These are phyloP conservation scores for Fusarium sp. DNA, from an alignment of 2,329 filamentous ascomycete genomes.

Conservation along the genomic window DNA sequence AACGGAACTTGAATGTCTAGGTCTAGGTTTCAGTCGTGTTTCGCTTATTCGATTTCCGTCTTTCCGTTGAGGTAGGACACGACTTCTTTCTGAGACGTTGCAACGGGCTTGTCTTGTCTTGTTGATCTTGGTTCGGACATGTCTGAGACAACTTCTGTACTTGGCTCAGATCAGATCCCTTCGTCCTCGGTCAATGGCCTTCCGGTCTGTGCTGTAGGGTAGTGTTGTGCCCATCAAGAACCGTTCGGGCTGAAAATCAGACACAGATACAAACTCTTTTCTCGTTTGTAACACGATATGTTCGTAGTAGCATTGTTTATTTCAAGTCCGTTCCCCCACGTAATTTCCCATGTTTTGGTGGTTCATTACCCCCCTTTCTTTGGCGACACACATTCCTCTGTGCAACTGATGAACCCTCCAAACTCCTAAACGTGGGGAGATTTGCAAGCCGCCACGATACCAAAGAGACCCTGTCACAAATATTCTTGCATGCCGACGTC, in stretches of 20 bases:
- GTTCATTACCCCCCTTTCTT: constrained; percentile 21
- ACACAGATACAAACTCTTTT: constrained; percentile 7
- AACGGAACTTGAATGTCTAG: constrained; percentile 6
- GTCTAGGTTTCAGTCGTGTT: constrained; percentile 44
- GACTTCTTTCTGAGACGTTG: constrained; percentile 27
- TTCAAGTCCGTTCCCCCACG: neutral
- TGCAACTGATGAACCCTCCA: constrained; percentile 21
- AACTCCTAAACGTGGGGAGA: constrained; percentile 14
- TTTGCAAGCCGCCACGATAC: constrained; percentile 38
- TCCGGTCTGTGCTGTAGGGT: constrained; percentile 33
- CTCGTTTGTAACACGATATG: neutral
- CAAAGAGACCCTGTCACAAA: constrained; percentile 15
- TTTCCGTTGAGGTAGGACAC: constrained; percentile 5
- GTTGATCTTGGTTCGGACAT: constrained; percentile 7
- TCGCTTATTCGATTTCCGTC: constrained; percentile 24
- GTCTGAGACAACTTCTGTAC: constrained; percentile 21
- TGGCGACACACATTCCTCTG: constrained; percentile 35
- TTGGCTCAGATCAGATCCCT: constrained; percentile 14
- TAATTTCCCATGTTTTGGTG: constrained; percentile 1
- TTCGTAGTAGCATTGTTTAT: neutral
- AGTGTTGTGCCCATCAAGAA: neutral
- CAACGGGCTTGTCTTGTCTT: constrained; percentile 9
- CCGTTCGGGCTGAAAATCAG: neutral
- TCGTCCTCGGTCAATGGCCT: constrained; percentile 3
- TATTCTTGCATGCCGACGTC: constrained; percentile 30